Evolutionary conservation across 2,329 filamentous ascomycete species (phyloP).

Genomic region (Cercospora berteroae): DNA sequence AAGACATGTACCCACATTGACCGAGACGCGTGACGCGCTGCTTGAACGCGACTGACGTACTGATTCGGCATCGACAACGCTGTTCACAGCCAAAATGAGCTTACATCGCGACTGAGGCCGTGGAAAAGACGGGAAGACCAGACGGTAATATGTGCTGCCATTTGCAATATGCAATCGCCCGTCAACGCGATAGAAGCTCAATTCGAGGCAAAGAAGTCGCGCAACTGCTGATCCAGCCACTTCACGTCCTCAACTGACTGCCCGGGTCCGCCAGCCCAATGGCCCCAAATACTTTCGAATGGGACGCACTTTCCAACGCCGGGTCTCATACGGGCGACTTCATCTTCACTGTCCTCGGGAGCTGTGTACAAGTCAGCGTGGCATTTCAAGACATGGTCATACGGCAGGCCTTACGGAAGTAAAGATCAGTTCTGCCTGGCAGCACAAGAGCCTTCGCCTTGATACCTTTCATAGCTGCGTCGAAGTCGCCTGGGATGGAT

Average conservation of each 20-base stretch:
- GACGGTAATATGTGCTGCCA: not conserved
- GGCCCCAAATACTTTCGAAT: slow-evolving; percentile 57
- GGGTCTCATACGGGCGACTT: slow-evolving; percentile 62
- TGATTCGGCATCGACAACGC: not conserved
- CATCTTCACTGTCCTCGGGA: slow-evolving; percentile 73
- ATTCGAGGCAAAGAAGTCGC: slow-evolving; percentile 48
- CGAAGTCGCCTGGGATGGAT: slow-evolving; percentile 30
- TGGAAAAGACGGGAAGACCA: not conserved
- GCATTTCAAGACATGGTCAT: not conserved
- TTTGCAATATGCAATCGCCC: not conserved
- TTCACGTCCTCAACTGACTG: slow-evolving; percentile 67
- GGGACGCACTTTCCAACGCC: slow-evolving; percentile 55
- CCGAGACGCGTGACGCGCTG: not conserved
- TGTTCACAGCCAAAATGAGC: not conserved
- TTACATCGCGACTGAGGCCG: not conserved
- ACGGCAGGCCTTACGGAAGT: slow-evolving; percentile 60
- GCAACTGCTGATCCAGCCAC: slow-evolving; percentile 66
- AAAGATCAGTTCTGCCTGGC: slow-evolving; percentile 71
- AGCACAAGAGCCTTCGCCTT: slow-evolving; percentile 70
- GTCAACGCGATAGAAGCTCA: slow-evolving; percentile 3
- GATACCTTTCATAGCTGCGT: slow-evolving; percentile 63
- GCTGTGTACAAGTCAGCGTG: slow-evolving; percentile 37
- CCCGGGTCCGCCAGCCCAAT: slow-evolving; percentile 62
- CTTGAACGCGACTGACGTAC: not conserved
- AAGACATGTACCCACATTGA: not conserved